Evolutionary conservation across 2,329 filamentous ascomycete species (phyloP).

Genomic region (Mollisiaceae sp.): DNA sequence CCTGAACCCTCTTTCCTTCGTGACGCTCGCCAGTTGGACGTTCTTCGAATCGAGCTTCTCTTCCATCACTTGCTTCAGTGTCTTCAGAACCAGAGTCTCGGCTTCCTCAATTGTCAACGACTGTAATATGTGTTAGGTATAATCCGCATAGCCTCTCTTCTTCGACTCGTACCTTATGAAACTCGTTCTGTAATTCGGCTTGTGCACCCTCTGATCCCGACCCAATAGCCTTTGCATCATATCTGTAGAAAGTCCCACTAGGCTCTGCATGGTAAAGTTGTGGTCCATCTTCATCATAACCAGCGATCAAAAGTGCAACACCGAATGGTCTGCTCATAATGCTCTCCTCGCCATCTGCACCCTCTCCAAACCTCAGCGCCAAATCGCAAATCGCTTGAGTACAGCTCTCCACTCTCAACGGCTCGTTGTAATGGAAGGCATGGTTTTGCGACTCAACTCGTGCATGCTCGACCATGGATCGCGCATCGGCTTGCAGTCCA

Average conservation of each 20-base stretch:
- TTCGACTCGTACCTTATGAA: slow-evolving; percentile 72
- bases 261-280: slow-evolving; percentile 98
- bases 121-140: slow-evolving; percentile 47
- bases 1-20: slow-evolving; percentile 95
- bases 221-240: slow-evolving; percentile 98
- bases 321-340: slow-evolving; percentile 98
- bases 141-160: not conserved
- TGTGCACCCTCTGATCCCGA: slow-evolving; percentile 97
- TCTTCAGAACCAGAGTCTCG: slow-evolving; percentile 95
- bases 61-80: slow-evolving; percentile 99
- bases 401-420: slow-evolving; percentile 93
- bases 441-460: slow-evolving; percentile 97
- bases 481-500: slow-evolving; percentile 94
- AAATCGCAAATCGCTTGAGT: slow-evolving; percentile 99
- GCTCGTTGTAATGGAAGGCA: slow-evolving; percentile 97
- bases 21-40: slow-evolving; percentile 96
- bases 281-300: slow-evolving; percentile 95
- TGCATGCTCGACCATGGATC: slow-evolving; percentile 97
- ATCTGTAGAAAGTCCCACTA: slow-evolving; percentile 97
- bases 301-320: slow-evolving; percentile 93
- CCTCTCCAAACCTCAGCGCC: slow-evolving; percentile 94
- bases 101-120: slow-evolving; percentile 92
- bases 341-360: slow-evolving; percentile 95
- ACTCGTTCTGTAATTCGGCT: slow-evolving; percentile 97
- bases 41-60: slow-evolving; percentile 99